These are phyloP conservation scores for Dichotomocladium elegans DNA, from an alignment of 371 early-diverging fungal genomes.

Conservation along the genomic window DNA sequence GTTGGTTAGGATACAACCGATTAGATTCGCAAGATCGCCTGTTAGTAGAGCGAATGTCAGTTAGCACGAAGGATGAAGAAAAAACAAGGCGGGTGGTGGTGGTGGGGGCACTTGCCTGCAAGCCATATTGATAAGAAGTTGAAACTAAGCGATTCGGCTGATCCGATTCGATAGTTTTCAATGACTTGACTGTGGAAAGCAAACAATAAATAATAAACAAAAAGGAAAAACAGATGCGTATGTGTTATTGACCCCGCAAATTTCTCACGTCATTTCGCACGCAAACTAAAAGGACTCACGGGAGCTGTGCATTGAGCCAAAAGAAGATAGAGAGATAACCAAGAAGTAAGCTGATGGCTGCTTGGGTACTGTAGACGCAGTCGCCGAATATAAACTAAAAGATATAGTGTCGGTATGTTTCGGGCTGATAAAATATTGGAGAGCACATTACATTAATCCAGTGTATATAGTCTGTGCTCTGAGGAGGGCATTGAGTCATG, in stretches of 20 bases:
- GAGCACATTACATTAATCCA: slow-evolving; percentile 33
- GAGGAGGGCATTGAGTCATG: slow-evolving; percentile 18
- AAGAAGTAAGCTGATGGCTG: slow-evolving; percentile 36
- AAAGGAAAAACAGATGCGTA: too few species aligned
- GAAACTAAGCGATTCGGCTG: slow-evolving; percentile 56
- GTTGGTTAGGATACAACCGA: slow-evolving; percentile 66
- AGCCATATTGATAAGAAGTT: slow-evolving; percentile 66
- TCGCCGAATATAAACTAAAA: slow-evolving; percentile 45
- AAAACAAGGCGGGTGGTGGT: background rate
- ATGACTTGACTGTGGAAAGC: slow-evolving; percentile 49
- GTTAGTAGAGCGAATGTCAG: background rate
- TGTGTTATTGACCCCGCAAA: slow-evolving; percentile 16
- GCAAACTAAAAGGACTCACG: slow-evolving; percentile 37
- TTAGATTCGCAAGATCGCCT: slow-evolving; percentile 69
- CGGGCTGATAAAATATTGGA: background rate
- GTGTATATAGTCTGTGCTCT: slow-evolving; percentile 15
- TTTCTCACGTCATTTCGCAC: slow-evolving; percentile 1
- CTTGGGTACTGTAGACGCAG: slow-evolving; percentile 52
- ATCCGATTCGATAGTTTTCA: slow-evolving; percentile 54
- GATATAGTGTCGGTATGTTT: background rate
- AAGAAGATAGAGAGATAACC: slow-evolving; percentile 68
- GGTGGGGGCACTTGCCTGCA: slow-evolving; percentile 37
- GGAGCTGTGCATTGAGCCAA: slow-evolving; percentile 79
- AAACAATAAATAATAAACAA: background rate
- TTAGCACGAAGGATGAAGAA: background rate